Evolutionary conservation across 495 filamentous ascomycete species (phyloP), one percentile per base, ranked within the genome.

Genomic region (Apiosordaria backusii): DNA sequence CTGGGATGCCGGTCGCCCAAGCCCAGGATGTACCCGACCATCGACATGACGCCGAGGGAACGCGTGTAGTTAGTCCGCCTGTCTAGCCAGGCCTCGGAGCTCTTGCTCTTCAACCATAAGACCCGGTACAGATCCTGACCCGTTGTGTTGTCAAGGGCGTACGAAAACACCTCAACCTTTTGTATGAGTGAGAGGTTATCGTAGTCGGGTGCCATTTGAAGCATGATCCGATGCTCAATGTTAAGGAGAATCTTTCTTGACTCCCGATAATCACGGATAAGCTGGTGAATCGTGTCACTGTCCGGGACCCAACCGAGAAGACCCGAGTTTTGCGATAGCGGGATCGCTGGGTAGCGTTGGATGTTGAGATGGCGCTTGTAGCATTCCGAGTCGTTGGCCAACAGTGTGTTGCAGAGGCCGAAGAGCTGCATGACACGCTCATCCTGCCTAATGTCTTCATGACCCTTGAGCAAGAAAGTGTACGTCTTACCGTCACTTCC

Each of bases 371-470:
- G 95, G 3, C 95, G 87, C 79, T 98, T 98, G 81, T 96, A 96
- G 70, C 88, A 96, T 75, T 99, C 96, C 6, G 91, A 88, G 75
- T 99, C 96, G 65, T 91, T 92, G 35, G 90, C 85, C 22, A 99
- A 85, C 10, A 98, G 85, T 0, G 96, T 99, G 70, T 99, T 99
- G 75, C 92, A 91, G 5, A 99, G 84, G 52, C 95, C 95, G 70
- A 99, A 98, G 18, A 99, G 86, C 76, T 99, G 95, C 95, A 99
- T 99, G 62, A 98, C 94, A 79, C 95, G 89, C 75, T 99, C 95
- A 73, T 99, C 95, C 79, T 99, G 95, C 64, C 95, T 87, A 68
- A 97, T 97, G 81, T 99, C 95, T 79, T 99, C 95, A 70, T 98
- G 96, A 10, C 95, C 95, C 79, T 99, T 99, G 72, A 99, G 83